Conservation (phyloP, 345 rosid species). For the Eucalyptus guilfoylei region DNA sequence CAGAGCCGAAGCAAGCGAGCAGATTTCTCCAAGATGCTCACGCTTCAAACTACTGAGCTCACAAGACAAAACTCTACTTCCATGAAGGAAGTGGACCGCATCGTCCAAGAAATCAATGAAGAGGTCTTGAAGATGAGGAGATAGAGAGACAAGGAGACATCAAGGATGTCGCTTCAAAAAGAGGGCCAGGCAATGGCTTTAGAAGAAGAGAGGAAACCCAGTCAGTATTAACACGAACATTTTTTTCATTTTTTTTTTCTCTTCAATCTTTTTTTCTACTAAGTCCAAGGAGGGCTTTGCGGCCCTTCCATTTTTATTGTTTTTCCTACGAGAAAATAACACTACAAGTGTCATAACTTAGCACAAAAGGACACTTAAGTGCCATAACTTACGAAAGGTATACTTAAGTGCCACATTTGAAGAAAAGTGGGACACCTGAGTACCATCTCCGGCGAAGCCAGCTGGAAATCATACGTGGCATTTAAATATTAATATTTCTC, state of each 20-base stretch:
- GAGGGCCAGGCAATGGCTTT: neutral
- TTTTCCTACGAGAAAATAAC: too few relatives aligned
- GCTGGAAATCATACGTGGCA: too few relatives aligned
- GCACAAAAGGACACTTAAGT: too few relatives aligned
- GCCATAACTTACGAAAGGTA: too few relatives aligned
- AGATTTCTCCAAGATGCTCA: neutral
- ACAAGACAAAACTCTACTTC: neutral
- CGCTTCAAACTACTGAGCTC: neutral
- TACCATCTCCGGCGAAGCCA: too few relatives aligned
- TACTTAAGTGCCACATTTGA: too few relatives aligned
- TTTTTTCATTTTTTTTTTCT: neutral
- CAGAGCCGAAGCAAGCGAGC: neutral
- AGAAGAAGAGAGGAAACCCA: neutral
- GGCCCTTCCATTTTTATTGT: neutral
- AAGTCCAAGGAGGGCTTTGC: neutral
- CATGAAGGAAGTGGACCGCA: neutral
- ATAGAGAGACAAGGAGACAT: neutral
- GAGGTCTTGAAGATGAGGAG: neutral
- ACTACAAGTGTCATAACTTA: too few relatives aligned
- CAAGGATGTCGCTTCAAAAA: neutral
- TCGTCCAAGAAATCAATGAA: neutral
- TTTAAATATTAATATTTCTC: too few relatives aligned
- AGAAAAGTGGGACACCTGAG: too few relatives aligned
- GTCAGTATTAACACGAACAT: neutral
- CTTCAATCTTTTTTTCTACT: neutral